phyloP scores from a whole-genome alignment of 345 rosid genomes.

The Eucalyptus caleyi region DNA sequence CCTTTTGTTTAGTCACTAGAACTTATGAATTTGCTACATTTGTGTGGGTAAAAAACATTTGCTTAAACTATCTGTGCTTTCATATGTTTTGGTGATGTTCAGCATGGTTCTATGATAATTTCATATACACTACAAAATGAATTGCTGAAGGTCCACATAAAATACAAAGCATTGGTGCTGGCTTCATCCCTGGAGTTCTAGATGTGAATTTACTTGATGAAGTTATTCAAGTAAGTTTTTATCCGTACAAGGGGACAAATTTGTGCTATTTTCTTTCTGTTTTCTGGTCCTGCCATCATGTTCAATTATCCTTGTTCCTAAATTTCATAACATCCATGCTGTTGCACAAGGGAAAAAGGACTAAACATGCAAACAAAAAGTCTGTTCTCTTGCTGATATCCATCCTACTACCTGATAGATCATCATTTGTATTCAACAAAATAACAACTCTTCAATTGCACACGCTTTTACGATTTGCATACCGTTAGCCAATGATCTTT shows the following conservation, averaged over 20 bases:
- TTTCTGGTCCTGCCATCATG: neutral
- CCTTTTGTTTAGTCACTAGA: neutral
- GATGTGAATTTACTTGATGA: conserved; percentile 30
- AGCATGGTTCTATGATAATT: neutral
- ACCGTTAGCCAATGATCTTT: neutral
- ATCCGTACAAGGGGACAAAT: neutral
- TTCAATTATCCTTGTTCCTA: neutral
- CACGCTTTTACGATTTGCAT: neutral
- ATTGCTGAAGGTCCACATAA: conserved; percentile 11
- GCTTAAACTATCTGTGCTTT: neutral
- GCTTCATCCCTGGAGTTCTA: conserved; percentile 34
- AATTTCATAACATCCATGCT: neutral
- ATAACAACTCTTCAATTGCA: neutral
- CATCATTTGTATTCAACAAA: neutral
- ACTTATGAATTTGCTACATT: neutral
- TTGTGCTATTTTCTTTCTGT: neutral
- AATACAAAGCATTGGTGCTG: conserved; percentile 61
- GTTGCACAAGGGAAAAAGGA: neutral
- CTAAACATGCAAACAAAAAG: neutral
- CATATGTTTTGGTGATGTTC: neutral
- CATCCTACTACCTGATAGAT: neutral
- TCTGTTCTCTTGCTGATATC: neutral
- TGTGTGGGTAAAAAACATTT: neutral
- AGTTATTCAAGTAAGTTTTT: conserved; percentile 24
- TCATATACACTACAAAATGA: neutral